Evolutionary conservation across 2,329 filamentous ascomycete genomes (phyloP).

Genomic region (Penicillium sp.): DNA sequence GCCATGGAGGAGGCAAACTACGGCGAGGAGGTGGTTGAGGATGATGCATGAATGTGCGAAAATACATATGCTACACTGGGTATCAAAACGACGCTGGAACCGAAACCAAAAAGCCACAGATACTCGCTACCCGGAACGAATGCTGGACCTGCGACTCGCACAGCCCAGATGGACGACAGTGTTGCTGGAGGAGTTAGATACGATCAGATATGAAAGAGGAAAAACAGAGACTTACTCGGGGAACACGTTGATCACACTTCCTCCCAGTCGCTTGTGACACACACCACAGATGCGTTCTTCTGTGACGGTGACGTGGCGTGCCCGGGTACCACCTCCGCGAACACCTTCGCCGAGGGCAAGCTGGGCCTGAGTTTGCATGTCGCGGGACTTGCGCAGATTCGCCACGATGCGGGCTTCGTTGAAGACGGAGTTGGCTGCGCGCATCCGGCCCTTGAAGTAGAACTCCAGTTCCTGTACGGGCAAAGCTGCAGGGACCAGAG

Average conservation of each 20-base stretch:
- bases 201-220: not conserved
- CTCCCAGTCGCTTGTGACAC: constrained; percentile 87
- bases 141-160: constrained; percentile 46
- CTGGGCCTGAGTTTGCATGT: constrained; percentile 69
- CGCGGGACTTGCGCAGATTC: constrained; percentile 70
- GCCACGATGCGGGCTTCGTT: constrained; percentile 76
- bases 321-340: constrained; percentile 51
- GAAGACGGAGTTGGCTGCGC: constrained; percentile 74
- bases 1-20: constrained; percentile 60
- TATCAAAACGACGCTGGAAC: constrained; percentile 33
- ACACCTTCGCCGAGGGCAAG: constrained; percentile 67
- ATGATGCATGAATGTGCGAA: constrained; percentile 49
- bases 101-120: constrained; percentile 8
- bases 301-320: constrained; percentile 69
- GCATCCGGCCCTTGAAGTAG: constrained; percentile 88
- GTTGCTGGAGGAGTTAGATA: constrained; percentile 37
- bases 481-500: constrained; percentile 75
- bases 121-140: constrained; percentile 16
- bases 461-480: constrained; percentile 75
- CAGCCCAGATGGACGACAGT: constrained; percentile 77
- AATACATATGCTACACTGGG: constrained; percentile 31
- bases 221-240: constrained; percentile 60
- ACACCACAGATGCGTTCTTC: constrained; percentile 89
- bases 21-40: constrained; percentile 71
- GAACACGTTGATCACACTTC: constrained; percentile 84